Percentiles rank a stretch among this genome's conserved stretches.
Evolutionary conservation across 192 early-diverging fungal genomes (phyloP).

Genomic region (Backusella luteola): DNA sequence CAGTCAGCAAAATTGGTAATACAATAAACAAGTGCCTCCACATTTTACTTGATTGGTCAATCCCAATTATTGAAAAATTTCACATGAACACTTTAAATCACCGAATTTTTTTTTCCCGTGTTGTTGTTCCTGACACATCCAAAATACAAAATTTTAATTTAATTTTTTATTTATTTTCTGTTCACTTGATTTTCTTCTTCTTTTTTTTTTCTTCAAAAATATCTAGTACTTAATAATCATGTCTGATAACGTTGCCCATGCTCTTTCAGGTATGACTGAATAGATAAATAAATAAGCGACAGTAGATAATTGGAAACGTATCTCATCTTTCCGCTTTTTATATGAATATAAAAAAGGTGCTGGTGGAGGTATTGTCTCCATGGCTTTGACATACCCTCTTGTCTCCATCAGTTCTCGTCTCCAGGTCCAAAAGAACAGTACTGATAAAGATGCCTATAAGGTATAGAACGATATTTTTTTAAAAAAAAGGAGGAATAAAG

Average conservation of each 20-base stretch:
- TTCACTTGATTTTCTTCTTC: constrained; percentile 20
- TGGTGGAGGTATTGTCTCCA: constrained; percentile 86
- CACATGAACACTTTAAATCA: constrained; percentile 13
- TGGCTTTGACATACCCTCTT: constrained; percentile 93
- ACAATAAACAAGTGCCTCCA: background rate
- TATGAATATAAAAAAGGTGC: constrained; percentile 51
- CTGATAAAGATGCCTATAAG: constrained; percentile 61
- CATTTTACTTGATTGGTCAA: constrained; percentile 11
- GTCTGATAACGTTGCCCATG: constrained; percentile 84
- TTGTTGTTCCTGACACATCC: constrained; percentile 15
- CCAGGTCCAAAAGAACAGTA: constrained; percentile 69
- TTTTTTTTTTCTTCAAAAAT: constrained; percentile 14
- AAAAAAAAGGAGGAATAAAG: background rate
- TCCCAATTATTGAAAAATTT: background rate
- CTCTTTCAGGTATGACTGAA: constrained; percentile 57
- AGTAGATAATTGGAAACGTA: background rate
- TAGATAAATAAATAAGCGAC: background rate
- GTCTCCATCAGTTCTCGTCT: constrained; percentile 78
- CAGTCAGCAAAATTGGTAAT: background rate
- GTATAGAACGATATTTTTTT: constrained; percentile 23
- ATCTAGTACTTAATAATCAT: constrained; percentile 37
- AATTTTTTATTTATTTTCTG: constrained; percentile 19
- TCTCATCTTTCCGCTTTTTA: constrained; percentile 5
- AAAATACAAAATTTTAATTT: background rate
- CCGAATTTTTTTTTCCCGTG: background rate